A percentile compares a stretch with the other conserved stretches of the same genome.
These are phyloP conservation scores for Boletellus emodensis DNA, from an alignment of 768 basidiomycete genomes.

Conservation along the genomic window DNA sequence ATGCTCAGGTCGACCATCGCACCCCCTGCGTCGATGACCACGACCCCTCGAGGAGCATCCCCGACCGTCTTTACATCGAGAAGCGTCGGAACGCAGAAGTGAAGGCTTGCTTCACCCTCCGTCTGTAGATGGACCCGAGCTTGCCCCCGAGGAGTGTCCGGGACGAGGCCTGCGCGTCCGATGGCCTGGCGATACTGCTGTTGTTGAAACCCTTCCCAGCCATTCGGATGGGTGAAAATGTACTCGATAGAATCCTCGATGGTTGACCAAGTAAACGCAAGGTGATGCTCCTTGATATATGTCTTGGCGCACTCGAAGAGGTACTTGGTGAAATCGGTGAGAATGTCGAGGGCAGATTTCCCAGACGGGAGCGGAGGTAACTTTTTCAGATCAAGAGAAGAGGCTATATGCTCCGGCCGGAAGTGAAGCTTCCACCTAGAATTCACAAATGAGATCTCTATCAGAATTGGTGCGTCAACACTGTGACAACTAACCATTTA, in stretches of 20 bases:
- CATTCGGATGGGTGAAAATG: constrained; percentile 27
- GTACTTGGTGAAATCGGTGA: constrained; percentile 23
- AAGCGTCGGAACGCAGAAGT: constrained; percentile 41
- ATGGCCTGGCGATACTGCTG: constrained; percentile 21
- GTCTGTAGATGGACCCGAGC: constrained; percentile 17
- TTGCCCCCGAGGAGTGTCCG: constrained; percentile 8
- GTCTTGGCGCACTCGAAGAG: constrained; percentile 13
- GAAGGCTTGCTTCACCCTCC: constrained; percentile 21
- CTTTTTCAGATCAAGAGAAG: constrained; percentile 22
- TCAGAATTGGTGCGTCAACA: not conserved
- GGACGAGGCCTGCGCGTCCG: constrained; percentile 17
- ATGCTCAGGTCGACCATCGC: no score
- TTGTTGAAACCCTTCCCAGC: constrained; percentile 27
- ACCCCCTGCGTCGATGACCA: no score
- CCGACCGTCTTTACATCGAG: not conserved
- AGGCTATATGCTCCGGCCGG: constrained; percentile 11
- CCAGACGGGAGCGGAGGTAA: constrained; percentile 28
- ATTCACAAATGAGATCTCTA: not conserved
- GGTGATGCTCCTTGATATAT: constrained; percentile 16
- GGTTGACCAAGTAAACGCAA: constrained; percentile 14
- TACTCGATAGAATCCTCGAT: constrained; percentile 13
- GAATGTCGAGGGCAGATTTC: constrained; percentile 15
- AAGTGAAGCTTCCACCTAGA: constrained; percentile 27
- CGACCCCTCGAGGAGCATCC: no score
- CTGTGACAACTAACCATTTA: constrained; percentile 16